Conservation (phyloP, 768 basidiomycete genomes). For the Cyclocybe cylindracea region DNA sequence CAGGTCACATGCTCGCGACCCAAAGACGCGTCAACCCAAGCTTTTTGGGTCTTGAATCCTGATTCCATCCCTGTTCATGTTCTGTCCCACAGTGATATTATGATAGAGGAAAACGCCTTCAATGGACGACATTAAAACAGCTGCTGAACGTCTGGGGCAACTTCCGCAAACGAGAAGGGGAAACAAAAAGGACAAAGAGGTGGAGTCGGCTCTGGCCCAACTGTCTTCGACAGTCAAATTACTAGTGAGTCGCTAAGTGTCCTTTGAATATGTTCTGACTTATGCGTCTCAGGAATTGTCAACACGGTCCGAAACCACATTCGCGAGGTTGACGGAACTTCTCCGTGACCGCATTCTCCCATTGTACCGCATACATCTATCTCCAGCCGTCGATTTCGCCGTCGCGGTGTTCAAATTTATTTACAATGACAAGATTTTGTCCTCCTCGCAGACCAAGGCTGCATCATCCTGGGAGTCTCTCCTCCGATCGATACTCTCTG, state of each 20-base stretch:
- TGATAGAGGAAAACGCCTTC: not conserved
- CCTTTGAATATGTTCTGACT: not conserved
- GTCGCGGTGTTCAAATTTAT: conserved; percentile 41
- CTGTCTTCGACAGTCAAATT: conserved; percentile 43
- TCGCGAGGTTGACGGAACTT: conserved; percentile 37
- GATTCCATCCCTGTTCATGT: no score
- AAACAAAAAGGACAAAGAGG: conserved; percentile 25
- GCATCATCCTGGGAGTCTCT: conserved; percentile 44
- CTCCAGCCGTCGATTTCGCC: conserved; percentile 41
- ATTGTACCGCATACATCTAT: conserved; percentile 42
- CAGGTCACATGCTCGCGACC: no score
- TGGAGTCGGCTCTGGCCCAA: conserved; percentile 36
- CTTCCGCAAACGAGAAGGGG: conserved; percentile 10
- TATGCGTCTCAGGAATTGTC: conserved; percentile 37
- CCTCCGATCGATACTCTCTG: conserved; percentile 50
- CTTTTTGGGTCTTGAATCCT: no score
- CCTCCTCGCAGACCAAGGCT: conserved; percentile 17
- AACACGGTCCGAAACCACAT: conserved; percentile 32
- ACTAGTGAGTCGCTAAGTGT: conserved; percentile 35
- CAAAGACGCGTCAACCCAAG: no score
- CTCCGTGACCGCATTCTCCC: conserved; percentile 44
- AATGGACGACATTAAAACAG: conserved; percentile 27
- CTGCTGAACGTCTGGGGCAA: conserved; percentile 31
- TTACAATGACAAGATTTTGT: conserved; percentile 36
- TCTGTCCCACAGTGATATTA: not conserved